phyloP scores from a whole-genome alignment of 495 filamentous ascomycete genomes.

The Articulospora tetracladia region DNA sequence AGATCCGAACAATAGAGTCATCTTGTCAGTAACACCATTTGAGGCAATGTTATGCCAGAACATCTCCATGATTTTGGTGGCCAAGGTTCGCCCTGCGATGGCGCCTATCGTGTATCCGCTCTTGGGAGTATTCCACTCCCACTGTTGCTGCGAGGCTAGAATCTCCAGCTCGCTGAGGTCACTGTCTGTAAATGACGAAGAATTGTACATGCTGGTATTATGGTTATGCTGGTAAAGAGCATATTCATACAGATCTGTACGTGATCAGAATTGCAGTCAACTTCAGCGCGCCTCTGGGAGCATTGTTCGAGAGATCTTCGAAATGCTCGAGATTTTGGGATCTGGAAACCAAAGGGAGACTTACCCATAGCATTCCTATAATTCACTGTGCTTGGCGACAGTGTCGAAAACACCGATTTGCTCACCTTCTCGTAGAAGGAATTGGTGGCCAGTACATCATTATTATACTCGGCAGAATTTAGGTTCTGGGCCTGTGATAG shows the following conservation, averaged over 20 bases:
- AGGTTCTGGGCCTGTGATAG: conserved; percentile 35
- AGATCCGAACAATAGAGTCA: conserved; percentile 57
- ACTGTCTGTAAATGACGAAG: conserved; percentile 34
- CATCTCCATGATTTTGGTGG: conserved; percentile 40
- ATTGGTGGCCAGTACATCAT: conserved; percentile 34
- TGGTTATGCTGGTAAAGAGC: conserved; percentile 58
- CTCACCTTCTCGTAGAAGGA: conserved; percentile 48
- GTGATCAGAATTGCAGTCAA: not conserved
- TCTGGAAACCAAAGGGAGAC: not conserved
- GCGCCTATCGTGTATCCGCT: conserved; percentile 41
- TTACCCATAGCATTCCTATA: conserved; percentile 32
- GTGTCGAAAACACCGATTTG: conserved; percentile 28
- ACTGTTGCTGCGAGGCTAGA: conserved; percentile 57
- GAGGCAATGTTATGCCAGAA: conserved; percentile 13
- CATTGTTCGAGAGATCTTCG: not conserved
- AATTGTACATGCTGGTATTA: conserved; percentile 44
- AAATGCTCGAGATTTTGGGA: not conserved
- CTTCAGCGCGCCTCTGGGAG: not conserved
- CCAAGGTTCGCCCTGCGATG: conserved; percentile 54
- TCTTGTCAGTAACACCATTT: conserved; percentile 36
- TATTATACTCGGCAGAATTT: conserved; percentile 33
- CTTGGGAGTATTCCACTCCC: conserved; percentile 51
- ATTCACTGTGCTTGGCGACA: conserved; percentile 24
- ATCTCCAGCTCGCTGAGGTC: conserved; percentile 48
- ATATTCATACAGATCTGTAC: conserved; percentile 38